These are phyloP conservation scores for Diaporthe ampelina DNA, from an alignment of 2,329 filamentous ascomycete species.

Conservation along the genomic window DNA sequence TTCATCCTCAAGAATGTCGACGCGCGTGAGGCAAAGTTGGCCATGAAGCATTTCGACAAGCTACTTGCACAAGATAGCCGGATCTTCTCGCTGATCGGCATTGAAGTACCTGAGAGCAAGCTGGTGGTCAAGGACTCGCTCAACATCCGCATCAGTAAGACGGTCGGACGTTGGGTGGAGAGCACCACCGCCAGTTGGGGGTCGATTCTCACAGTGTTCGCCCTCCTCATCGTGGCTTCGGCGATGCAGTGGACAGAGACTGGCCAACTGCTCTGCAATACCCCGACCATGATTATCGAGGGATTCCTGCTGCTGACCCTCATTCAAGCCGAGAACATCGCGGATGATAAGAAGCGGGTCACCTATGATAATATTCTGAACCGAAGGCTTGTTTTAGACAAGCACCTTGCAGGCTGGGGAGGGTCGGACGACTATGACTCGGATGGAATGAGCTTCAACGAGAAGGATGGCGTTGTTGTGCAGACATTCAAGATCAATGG, in stretches of 20 bases:
- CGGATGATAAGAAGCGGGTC: conserved; percentile 44
- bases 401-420: conserved; percentile 41
- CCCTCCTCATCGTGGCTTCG: conserved; percentile 44
- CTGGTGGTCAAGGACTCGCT: conserved; percentile 38
- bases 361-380: conserved; percentile 48
- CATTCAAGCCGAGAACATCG: conserved; percentile 47
- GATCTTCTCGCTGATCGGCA: conserved; percentile 44
- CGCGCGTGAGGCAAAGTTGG: conserved; percentile 44
- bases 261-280: conserved; percentile 51
- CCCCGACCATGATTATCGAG: conserved; percentile 50
- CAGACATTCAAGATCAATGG: conserved; percentile 34
- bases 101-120: conserved; percentile 40
- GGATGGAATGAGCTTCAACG: conserved; percentile 17
- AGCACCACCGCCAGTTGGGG: conserved; percentile 42
- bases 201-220: conserved; percentile 43
- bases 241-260: conserved; percentile 49
- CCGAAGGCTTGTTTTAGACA: conserved; percentile 47
- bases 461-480: conserved; percentile 26
- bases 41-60: conserved; percentile 46
- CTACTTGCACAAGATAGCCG: conserved; percentile 43
- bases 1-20: conserved; percentile 62
- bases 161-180: conserved; percentile 44
- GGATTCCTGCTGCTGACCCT: conserved; percentile 48
- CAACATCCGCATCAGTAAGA: conserved; percentile 44
- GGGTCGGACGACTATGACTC: conserved; percentile 12